Evolutionary conservation across 176 grass and related monocot genomes (phyloP).

Genomic region (Oryza punctata): DNA sequence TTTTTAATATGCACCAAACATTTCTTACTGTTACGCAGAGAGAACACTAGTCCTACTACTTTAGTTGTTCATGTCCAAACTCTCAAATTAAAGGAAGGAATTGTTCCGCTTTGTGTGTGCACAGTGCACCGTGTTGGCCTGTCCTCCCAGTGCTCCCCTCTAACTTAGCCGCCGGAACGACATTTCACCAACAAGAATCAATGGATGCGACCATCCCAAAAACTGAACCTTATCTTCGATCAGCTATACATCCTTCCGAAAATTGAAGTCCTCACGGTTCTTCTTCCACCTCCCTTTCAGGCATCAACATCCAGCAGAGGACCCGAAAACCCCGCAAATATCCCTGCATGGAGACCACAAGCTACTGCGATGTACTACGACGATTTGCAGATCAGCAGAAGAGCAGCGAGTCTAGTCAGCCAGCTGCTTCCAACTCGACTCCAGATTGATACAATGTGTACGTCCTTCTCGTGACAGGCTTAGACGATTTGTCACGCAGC

Average conservation of each 20-base stretch:
- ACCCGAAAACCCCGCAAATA: neutral
- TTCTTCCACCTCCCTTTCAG: conserved; percentile 26
- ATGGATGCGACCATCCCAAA: neutral
- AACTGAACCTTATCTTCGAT: conserved; percentile 11
- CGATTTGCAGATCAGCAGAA: neutral
- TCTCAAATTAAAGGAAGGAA: neutral
- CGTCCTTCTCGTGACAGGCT: neutral
- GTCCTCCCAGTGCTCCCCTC: conserved; percentile 21
- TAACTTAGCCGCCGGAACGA: neutral
- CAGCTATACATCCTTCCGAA: neutral
- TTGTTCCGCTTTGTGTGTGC: neutral
- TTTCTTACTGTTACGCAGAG: neutral
- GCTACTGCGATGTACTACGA: neutral
- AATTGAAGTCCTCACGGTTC: conserved; percentile 30
- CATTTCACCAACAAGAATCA: neutral
- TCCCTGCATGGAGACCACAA: neutral
- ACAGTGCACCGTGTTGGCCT: neutral
- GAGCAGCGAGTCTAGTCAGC: neutral
- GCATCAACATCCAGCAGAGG: neutral
- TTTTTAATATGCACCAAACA: neutral
- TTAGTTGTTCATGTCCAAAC: neutral
- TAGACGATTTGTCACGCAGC: conserved; percentile 8
- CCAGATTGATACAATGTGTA: neutral
- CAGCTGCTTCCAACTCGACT: conserved; percentile 42
- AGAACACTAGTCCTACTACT: neutral